These are phyloP conservation scores for Russula dissimulans DNA, from an alignment of 768 basidiomycete species.

Conservation along the genomic window DNA sequence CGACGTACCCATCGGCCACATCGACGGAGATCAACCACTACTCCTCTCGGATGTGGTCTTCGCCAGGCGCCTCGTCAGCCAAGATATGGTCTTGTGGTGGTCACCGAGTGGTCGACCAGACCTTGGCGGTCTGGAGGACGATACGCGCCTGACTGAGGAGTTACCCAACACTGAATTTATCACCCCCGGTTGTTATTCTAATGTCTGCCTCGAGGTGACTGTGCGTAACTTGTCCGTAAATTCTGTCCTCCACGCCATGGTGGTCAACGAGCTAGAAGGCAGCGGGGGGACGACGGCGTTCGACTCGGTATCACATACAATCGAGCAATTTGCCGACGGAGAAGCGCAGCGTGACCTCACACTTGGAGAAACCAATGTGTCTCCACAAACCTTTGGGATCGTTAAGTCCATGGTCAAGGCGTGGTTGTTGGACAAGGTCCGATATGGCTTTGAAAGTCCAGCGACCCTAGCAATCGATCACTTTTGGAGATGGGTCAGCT, in stretches of 20 bases:
- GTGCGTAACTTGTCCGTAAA: constrained; percentile 91
- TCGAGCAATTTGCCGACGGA: constrained; percentile 79
- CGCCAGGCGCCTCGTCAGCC: constrained; percentile 73
- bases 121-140: constrained; percentile 87
- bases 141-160: constrained; percentile 67
- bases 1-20: constrained; percentile 86
- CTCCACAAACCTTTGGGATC: constrained; percentile 76
- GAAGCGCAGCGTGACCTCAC: constrained; percentile 60
- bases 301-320: constrained; percentile 82
- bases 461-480: constrained; percentile 75
- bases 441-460: constrained; percentile 53
- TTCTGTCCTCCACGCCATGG: constrained; percentile 84
- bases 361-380: constrained; percentile 83
- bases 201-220: constrained; percentile 85
- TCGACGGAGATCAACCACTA: constrained; percentile 86
- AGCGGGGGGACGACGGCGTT: constrained; percentile 90
- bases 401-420: constrained; percentile 81
- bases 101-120: constrained; percentile 83
- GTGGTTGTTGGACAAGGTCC: constrained; percentile 86
- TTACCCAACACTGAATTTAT: constrained; percentile 78
- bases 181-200: constrained; percentile 79
- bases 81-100: constrained; percentile 97
- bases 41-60: constrained; percentile 85
- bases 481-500: constrained; percentile 97
- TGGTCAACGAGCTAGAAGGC: constrained; percentile 96